Base-by-base conservation (phyloP, 225 moss, liverwort and hornwort genomes). In the Rhytidiadelphus loreus region DNA sequence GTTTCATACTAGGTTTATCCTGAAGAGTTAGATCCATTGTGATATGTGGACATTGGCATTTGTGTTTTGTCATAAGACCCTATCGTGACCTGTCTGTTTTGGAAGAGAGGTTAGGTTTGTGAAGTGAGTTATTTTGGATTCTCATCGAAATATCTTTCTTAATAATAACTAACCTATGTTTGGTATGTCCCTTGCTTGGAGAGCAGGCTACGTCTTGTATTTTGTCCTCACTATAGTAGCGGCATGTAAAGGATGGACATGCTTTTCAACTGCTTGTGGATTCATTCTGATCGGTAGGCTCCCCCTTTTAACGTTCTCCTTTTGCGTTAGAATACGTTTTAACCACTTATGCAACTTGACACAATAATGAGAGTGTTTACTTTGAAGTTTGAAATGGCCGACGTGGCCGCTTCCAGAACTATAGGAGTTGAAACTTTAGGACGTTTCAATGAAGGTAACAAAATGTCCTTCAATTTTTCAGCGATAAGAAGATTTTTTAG, bases 221-320 rank as follows among this genome's bases (percentile, higher is more conserved):
- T 94, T 94, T 22, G 79, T 87, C 84, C 64, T 94, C 46, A 90
- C 91, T 52, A 86, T 90, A 44, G 87, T 94, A 74, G 94, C 94
- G 43, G 90, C 92, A 83, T 94, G 91, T 81, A 80, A 87, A 84
- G 87, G 90, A 89, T 94, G 94, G 94, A 83, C 89, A 58, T 92
- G 94, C 89, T 91, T 94, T 86, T 94, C 91, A 91, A 91, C 87
- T 60, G 92, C 90, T 86, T 94, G 94, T 85, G 94, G 94, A 56
- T 92, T 91, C 85, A 87, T 94, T 76, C 48, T 94, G 70, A 91
- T 92, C 44, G 92, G 94, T 94, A 91, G 70, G 92, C 77, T 53
- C 35, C 53, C 56, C 43, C 37, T 52, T 48, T 77, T 43, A 50
- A 41, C 56, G 55, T 58, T 50, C 8, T 79, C 75, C 48, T 86